Evolutionary conservation across 2,329 filamentous ascomycete species (phyloP), one percentile per base, ranked within the genome.

Genomic region (Colletotrichum destructivum): DNA sequence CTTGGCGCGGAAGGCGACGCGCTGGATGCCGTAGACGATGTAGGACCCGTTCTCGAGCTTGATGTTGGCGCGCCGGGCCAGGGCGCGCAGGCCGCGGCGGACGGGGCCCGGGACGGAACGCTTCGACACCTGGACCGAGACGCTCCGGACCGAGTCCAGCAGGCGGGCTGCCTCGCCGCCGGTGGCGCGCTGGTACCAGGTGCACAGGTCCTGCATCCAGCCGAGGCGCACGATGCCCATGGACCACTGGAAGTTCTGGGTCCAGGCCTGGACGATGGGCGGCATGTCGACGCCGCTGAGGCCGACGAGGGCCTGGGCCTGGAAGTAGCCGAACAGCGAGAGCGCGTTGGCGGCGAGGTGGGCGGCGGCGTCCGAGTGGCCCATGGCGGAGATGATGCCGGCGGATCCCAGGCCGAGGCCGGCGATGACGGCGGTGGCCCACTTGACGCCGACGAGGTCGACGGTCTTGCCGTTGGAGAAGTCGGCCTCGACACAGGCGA

Each of bases 171-270:
- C 93, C 1, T 89, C 94, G 74, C 96, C 96, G 63, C 96, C 96
- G 8, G 96, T 98, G 5, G 96, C 89, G 73, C 95, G 93, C 84
- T 98, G 95, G 80, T 98, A 98, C 96, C 96, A 98, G 44, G 95
- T 97, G 73, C 94, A 94, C 78, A 98, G 93, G 61, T 86, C 87
- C 84, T 98, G 94, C 84, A 98, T 89, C 81, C 97, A 98, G 23
- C 86, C 87, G 54, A 98, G 88, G 62, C 89, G 89, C 77, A 98
- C 97, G 77, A 98, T 95, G 76, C 96, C 96, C 94, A 98, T 96
- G 79, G 93, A 97, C 96, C 96, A 98, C 81, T 97, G 94, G 85
- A 98, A 98, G 83, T 98, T 96, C 84, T 98, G 95, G 1, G 95
- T 98, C 96, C 96, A 98, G 0, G 95, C 89, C 78, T 93, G 89